Percentiles rank a stretch among this genome's conserved stretches.
phyloP scores from a whole-genome alignment of 73 alveolate genomes.

The Strombidium stylifer region DNA sequence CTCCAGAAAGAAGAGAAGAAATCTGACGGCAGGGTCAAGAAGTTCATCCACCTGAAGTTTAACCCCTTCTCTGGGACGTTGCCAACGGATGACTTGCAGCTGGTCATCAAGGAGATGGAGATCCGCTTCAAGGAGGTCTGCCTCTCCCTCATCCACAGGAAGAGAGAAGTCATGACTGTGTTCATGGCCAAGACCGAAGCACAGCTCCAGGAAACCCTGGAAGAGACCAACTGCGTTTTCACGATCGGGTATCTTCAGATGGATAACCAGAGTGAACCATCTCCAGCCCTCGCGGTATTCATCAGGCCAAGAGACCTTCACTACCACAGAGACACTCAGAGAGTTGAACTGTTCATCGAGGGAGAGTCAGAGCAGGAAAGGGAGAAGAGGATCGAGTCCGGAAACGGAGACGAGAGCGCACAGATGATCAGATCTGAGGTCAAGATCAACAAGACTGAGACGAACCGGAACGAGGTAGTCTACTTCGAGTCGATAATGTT shows the following conservation, averaged over 20 bases:
- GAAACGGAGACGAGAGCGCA: too few relatives aligned
- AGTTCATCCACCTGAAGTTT: too few relatives aligned
- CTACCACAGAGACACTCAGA: background rate
- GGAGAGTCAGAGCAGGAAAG: too few relatives aligned
- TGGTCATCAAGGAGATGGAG: constrained; percentile 23
- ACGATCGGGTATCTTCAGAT: constrained; percentile 37
- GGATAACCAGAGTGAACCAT: constrained; percentile 38
- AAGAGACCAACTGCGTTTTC: constrained; percentile 17
- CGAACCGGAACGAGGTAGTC: too few relatives aligned
- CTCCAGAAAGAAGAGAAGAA: too few relatives aligned
- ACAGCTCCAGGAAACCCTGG: constrained; percentile 22
- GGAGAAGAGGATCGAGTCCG: too few relatives aligned
- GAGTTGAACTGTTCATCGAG: too few relatives aligned
- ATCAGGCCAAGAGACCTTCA: constrained; percentile 27
- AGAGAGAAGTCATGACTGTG: constrained; percentile 10
- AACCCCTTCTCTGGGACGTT: constrained; percentile 35
- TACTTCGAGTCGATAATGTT: constrained; percentile 22
- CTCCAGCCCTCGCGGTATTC: constrained; percentile 40
- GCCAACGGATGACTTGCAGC: constrained; percentile 27
- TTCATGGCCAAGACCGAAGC: constrained; percentile 3
- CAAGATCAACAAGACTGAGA: too few relatives aligned
- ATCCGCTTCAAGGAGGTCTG: constrained; percentile 2
- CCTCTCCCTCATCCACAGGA: constrained; percentile 17
- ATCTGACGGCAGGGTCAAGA: too few relatives aligned
- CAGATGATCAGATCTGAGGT: too few relatives aligned